These are phyloP conservation scores for Talaromyces marneffei DNA, from an alignment of 2,329 filamentous ascomycete species.

Conservation along the genomic window DNA sequence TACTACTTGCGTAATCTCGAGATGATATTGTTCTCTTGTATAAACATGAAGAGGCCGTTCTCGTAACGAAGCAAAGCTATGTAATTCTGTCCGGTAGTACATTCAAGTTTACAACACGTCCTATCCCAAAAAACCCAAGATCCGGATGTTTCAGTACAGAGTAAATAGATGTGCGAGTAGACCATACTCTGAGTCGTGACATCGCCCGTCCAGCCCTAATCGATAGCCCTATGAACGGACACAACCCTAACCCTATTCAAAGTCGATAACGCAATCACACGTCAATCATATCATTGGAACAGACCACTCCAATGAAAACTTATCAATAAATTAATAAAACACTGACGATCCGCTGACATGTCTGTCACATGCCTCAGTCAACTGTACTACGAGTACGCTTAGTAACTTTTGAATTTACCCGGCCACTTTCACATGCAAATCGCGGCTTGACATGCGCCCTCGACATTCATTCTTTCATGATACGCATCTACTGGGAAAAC, in stretches of 20 bases:
- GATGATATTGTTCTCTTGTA: too few species aligned
- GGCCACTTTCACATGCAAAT: constrained; percentile 2
- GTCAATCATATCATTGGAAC: neutral
- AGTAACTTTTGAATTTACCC: too few species aligned
- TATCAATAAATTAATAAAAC: neutral
- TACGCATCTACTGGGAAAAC: neutral
- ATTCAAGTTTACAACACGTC: too few species aligned
- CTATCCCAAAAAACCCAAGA: too few species aligned
- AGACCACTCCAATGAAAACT: neutral
- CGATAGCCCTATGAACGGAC: neutral
- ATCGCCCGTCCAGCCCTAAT: neutral
- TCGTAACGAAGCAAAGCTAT: too few species aligned
- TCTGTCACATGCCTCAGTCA: neutral
- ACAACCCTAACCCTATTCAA: neutral
- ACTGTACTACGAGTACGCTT: too few species aligned
- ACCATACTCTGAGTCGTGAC: neutral
- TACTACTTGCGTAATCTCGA: too few species aligned
- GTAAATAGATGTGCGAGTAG: neutral
- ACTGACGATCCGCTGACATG: neutral
- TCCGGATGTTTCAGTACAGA: too few species aligned
- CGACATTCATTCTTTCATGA: neutral
- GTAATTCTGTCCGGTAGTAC: too few species aligned
- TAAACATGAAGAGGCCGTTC: too few species aligned
- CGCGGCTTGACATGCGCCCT: neutral
- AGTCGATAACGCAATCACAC: neutral